Conservation (phyloP, 345 rosid species). For the Brassica nigra region DNA sequence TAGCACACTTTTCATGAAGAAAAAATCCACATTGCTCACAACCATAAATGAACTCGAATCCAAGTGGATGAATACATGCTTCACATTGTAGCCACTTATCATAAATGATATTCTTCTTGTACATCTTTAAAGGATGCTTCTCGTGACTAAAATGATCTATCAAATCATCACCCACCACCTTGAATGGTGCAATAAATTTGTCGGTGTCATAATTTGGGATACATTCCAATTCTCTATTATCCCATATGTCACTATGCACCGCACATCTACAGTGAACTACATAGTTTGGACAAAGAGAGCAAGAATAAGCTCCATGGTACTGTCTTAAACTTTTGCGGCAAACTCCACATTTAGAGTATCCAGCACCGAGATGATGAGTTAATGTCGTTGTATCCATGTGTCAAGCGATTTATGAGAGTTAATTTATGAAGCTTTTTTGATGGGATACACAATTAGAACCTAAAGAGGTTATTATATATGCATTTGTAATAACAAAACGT, state of each 20-base stretch:
- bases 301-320: background rate
- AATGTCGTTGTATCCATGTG: too few relatives aligned
- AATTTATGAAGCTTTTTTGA: too few relatives aligned
- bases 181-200: background rate
- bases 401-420: too few relatives aligned
- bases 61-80: background rate
- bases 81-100: background rate
- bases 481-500: too few relatives aligned
- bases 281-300: background rate
- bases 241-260: background rate
- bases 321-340: background rate
- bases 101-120: background rate
- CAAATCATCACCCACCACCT: slow-evolving; percentile 12
- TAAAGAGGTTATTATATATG: too few relatives aligned
- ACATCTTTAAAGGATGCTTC: background rate
- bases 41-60: background rate
- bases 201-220: background rate
- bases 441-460: too few relatives aligned
- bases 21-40: background rate
- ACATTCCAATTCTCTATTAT: background rate
- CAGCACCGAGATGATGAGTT: background rate
- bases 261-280: background rate
- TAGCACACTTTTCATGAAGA: background rate
- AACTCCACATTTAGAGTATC: background rate
- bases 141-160: background rate